Conservation (phyloP, 805 yeast species). For the Pichia kluyveri region DNA sequence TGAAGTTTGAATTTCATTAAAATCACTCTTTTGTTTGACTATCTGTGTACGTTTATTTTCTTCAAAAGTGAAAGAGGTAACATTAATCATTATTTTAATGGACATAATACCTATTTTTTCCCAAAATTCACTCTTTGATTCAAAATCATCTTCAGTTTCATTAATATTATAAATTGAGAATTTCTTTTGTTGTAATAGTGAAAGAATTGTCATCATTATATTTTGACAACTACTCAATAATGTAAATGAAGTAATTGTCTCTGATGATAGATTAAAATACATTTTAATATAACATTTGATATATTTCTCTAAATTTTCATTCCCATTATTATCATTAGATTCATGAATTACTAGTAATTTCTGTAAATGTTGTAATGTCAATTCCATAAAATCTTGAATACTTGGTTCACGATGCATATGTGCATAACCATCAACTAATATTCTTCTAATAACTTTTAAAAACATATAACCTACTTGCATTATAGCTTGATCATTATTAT, state of each 20-base stretch:
- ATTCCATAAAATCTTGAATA: slow-evolving; percentile 51
- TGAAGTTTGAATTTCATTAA: slow-evolving; percentile 52
- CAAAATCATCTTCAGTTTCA: slow-evolving; percentile 31
- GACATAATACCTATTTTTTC: slow-evolving; percentile 62
- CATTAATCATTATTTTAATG: slow-evolving; percentile 52
- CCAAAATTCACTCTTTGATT: slow-evolving; percentile 43
- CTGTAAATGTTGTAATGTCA: slow-evolving; percentile 52
- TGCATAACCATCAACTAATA: slow-evolving; percentile 69
- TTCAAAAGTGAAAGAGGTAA: slow-evolving; percentile 53
- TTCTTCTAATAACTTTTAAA: slow-evolving; percentile 64
- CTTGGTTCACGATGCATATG: slow-evolving; percentile 52
- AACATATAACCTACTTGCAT: slow-evolving; percentile 74
- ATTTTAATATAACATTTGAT: slow-evolving; percentile 70
- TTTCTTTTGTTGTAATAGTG: slow-evolving; percentile 57
- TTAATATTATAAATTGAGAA: slow-evolving; percentile 42
- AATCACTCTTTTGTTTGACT: slow-evolving; percentile 55
- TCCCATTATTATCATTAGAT: slow-evolving; percentile 25
- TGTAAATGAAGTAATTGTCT: slow-evolving; percentile 62
- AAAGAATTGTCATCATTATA: slow-evolving; percentile 52
- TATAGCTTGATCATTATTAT: slow-evolving; percentile 34
- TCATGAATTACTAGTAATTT: slow-evolving; percentile 47
- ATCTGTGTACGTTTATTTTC: slow-evolving; percentile 41
- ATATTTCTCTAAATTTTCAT: slow-evolving; percentile 53
- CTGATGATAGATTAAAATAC: slow-evolving; percentile 48
- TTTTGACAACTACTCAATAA: slow-evolving; percentile 55